Percentiles rank a stretch among this genome's conserved stretches.
These are phyloP conservation scores for Stylonectria norvegica DNA, from an alignment of 2,329 filamentous ascomycete genomes.

Conservation along the genomic window DNA sequence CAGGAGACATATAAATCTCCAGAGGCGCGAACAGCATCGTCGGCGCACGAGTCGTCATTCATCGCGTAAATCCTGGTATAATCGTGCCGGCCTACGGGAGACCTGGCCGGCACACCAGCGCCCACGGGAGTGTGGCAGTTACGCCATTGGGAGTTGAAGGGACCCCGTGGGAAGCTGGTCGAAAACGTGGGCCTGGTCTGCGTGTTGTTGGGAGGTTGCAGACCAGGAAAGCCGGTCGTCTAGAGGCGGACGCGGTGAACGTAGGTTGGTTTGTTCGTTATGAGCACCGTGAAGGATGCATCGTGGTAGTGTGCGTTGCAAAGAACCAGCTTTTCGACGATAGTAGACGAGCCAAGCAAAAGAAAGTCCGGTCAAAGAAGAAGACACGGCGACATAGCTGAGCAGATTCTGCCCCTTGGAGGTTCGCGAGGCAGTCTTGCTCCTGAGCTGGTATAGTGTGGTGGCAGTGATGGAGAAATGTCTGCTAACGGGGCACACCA, in stretches of 20 bases:
- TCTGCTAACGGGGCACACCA: no score
- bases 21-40: neutral
- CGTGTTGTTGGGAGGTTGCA: neutral
- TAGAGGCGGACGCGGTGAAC: conserved; percentile 7
- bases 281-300: no score
- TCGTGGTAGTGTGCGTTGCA: no score
- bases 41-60: neutral
- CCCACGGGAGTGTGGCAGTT: neutral
- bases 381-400: no score
- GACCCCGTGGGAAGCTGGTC: neutral
- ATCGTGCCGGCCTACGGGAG: conserved; percentile 15
- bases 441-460: no score
- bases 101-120: conserved; percentile 12
- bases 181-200: conserved; percentile 14
- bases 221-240: conserved; percentile 9
- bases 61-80: neutral
- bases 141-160: neutral
- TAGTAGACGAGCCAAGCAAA: no score
- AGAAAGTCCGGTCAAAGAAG: no score
- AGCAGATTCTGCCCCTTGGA: no score
- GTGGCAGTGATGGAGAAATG: no score
- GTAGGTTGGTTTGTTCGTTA: conserved; percentile 5
- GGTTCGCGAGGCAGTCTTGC: no score
- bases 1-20: no score
- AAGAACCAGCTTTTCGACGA: no score